A percentile compares a stretch with the other conserved stretches of the same genome.
Conservation (phyloP, 331 rosid species). For the Pyrus hybrid region DNA sequence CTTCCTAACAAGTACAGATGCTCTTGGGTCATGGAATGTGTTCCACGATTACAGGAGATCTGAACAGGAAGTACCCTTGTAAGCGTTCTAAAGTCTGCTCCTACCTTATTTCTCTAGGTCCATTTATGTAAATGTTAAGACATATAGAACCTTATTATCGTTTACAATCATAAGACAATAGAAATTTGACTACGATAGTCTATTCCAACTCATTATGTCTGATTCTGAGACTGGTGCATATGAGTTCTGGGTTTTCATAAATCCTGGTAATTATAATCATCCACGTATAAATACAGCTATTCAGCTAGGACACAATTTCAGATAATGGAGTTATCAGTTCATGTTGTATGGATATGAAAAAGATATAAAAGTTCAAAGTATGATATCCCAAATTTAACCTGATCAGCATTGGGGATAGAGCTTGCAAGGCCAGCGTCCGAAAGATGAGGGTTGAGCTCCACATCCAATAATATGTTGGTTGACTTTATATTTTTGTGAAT, state of each 20-base stretch:
- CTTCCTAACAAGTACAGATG: background rate
- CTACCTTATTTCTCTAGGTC: background rate
- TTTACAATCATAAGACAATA: background rate
- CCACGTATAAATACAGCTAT: background rate
- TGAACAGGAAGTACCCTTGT: background rate
- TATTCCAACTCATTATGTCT: background rate
- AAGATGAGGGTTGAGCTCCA: constrained; percentile 88
- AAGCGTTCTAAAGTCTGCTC: background rate
- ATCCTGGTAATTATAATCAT: background rate
- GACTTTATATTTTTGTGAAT: constrained; percentile 85
- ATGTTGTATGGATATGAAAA: background rate
- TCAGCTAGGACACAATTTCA: background rate
- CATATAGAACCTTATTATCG: background rate
- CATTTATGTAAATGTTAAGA: background rate
- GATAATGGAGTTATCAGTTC: background rate
- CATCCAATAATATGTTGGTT: constrained; percentile 80
- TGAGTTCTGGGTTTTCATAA: background rate
- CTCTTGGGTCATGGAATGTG: background rate
- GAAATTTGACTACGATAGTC: too few species aligned
- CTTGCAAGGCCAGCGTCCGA: constrained; percentile 84
- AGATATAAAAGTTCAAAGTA: background rate
- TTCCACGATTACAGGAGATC: background rate
- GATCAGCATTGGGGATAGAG: constrained; percentile 57
- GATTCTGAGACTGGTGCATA: background rate
- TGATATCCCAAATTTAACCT: constrained; percentile 36